Conservation (phyloP, 2,329 filamentous ascomycete genomes). For the Fusarium pseudoanthophilum region DNA sequence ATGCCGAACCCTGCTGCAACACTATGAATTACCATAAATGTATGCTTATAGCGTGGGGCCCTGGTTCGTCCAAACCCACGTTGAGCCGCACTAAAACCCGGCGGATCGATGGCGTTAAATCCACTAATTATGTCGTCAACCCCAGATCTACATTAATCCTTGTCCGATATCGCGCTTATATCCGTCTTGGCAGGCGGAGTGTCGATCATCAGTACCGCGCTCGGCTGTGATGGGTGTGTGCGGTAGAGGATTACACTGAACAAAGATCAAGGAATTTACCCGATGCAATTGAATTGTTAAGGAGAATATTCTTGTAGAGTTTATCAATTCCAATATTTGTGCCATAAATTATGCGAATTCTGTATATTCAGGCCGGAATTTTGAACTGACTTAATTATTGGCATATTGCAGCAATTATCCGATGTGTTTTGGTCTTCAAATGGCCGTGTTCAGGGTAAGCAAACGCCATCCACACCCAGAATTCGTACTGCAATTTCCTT, state of each 20-base stretch:
- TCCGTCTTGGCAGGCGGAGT: conserved; percentile 31
- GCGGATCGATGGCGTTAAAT: conserved; percentile 39
- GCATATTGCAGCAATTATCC: background rate
- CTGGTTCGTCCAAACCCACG: conserved; percentile 18
- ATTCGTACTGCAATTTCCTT: conserved; percentile 2
- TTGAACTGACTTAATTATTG: no score
- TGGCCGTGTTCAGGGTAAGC: background rate
- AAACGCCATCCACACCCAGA: conserved; percentile 18
- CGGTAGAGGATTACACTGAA: fast-evolving
- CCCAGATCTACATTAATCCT: conserved; percentile 22
- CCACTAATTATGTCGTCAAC: conserved; percentile 36
- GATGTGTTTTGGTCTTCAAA: fast-evolving
- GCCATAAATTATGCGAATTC: no score
- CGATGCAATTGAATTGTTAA: background rate
- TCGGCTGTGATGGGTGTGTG: background rate
- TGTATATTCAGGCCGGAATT: no score
- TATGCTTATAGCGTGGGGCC: conserved; percentile 29
- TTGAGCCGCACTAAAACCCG: conserved; percentile 20
- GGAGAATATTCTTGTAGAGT: no score
- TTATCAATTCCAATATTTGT: no score
- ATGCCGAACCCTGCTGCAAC: background rate
- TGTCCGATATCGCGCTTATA: background rate
- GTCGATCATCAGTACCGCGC: conserved; percentile 14
- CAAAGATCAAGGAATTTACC: background rate
- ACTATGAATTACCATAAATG: conserved; percentile 29